Evolutionary conservation across 176 grass and related monocot genomes (phyloP).

Genomic region (barley (Hordeum vulgare)): MorexV3_pseudomolecules_assembly NC_058522.1:1097313-1097812

Average conservation of each 20-base stretch:
- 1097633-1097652: conserved; percentile 13
- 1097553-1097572: neutral
- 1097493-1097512: neutral
- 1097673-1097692: neutral
- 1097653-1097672: neutral
- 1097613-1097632: neutral
- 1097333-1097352: neutral
- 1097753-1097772: neutral
- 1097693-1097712: neutral
- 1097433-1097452: neutral
- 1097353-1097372: neutral
- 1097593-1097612: neutral
- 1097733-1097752: neutral
- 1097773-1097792: too few relatives aligned
- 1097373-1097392: neutral
- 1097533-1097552: neutral
- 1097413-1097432: neutral
- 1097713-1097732: conserved; percentile 10
- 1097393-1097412: neutral
- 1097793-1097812: too few relatives aligned
- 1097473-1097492: neutral
- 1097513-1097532: neutral
- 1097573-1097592: neutral
- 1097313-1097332: neutral
- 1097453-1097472: neutral